phyloP scores from a whole-genome alignment of 148 eudicot genomes.

The Pharnaceum exiguum region DNA sequence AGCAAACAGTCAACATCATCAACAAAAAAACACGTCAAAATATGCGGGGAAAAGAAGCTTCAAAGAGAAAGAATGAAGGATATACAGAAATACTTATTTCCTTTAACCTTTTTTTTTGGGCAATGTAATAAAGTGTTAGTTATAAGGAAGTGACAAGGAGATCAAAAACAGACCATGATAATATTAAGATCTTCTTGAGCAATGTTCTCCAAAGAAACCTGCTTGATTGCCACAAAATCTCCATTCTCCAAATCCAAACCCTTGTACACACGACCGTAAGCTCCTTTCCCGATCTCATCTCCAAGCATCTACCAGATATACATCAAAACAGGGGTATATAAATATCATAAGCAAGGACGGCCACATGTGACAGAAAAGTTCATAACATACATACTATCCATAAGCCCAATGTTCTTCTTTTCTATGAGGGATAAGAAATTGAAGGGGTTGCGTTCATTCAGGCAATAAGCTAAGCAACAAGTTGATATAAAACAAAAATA shows the following conservation, averaged over 20 bases:
- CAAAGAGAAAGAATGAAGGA: constrained; percentile 12
- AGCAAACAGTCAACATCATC: constrained; percentile 9
- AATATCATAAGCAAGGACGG: background rate
- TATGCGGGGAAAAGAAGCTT: constrained; percentile 21
- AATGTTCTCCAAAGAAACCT: constrained; percentile 94
- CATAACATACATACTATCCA: background rate
- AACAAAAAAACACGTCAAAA: constrained; percentile 18
- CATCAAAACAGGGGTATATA: background rate
- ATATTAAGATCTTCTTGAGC: constrained; percentile 95
- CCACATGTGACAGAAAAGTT: background rate
- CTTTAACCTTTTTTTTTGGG: too few relatives aligned
- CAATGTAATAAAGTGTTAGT: too few relatives aligned
- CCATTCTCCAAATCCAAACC: constrained; percentile 99
- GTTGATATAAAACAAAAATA: too few relatives aligned
- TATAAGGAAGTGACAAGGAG: background rate
- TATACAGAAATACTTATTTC: too few relatives aligned
- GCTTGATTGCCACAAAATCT: constrained; percentile 97
- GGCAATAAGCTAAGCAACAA: too few relatives aligned
- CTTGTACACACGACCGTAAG: constrained; percentile 97
- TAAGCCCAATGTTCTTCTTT: too few relatives aligned
- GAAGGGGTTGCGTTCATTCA: too few relatives aligned
- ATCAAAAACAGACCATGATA: constrained; percentile 62
- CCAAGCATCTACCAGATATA: constrained; percentile 67
- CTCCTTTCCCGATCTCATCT: constrained; percentile 99
- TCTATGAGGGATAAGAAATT: too few relatives aligned